Conservation (phyloP, 352 stramenopile species). For the Pythium volutum region DNA sequence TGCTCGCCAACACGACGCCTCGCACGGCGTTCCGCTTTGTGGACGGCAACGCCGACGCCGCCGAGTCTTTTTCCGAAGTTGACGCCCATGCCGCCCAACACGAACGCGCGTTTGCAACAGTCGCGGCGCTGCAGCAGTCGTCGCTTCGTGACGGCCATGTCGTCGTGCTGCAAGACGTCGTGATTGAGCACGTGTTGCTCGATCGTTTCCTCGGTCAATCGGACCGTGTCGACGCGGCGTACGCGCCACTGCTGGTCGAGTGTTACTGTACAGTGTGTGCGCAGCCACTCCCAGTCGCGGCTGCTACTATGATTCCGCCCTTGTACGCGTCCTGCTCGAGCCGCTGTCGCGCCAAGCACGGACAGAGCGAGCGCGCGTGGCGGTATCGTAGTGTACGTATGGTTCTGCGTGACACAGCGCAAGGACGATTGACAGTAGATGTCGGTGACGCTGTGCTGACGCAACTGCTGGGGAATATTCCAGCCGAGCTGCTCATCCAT, state of each 20-base stretch:
- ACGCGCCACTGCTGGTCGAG: conserved; percentile 37
- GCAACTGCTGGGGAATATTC: conserved; percentile 49
- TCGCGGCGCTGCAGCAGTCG: conserved; percentile 36
- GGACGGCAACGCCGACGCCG: conserved; percentile 19
- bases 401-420: conserved; percentile 37
- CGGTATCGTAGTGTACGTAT: conserved; percentile 48
- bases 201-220: conserved; percentile 27
- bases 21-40: conserved; percentile 44
- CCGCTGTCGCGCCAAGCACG: conserved; percentile 28
- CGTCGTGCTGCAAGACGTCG: conserved; percentile 37
- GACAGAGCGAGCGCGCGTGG: conserved; percentile 29
- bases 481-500: conserved; percentile 35
- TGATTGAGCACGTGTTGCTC: conserved; percentile 44
- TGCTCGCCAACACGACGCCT: conserved; percentile 59
- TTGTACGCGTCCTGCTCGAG: conserved; percentile 39
- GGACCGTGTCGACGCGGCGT: conserved; percentile 29
- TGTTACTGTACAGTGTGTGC: conserved; percentile 44
- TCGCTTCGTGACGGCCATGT: conserved; percentile 18
- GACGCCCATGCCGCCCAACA: neutral
- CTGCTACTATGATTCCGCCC: conserved; percentile 14
- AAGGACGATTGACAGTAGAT: conserved; percentile 33
- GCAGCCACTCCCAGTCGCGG: conserved; percentile 32
- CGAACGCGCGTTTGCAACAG: conserved; percentile 22
- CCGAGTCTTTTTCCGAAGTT: neutral
- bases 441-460: conserved; percentile 28